Evolutionary conservation across 1,284 basidiomycete genomes (phyloP).

Genomic region (Cryptococcus sp.): DNA sequence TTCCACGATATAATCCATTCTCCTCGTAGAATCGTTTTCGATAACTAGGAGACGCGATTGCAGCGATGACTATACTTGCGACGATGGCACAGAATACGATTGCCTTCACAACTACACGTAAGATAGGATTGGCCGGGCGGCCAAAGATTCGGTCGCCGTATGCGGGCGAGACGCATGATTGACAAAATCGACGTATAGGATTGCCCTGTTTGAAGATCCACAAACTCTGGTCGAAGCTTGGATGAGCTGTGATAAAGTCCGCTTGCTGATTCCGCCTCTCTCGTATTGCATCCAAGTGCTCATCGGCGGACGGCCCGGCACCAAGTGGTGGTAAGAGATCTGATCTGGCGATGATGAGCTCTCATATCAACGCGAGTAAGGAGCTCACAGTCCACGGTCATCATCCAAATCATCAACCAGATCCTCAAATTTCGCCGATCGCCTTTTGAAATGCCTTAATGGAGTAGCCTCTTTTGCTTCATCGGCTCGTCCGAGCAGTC

Average conservation of each 20-base stretch:
- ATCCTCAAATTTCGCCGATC: slow-evolving; percentile 15
- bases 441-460: slow-evolving; percentile 9
- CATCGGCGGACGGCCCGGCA: slow-evolving; percentile 31
- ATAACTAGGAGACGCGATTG: slow-evolving; percentile 80
- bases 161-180: slow-evolving; percentile 75
- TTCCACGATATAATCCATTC: slow-evolving; percentile 59
- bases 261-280: slow-evolving; percentile 77
- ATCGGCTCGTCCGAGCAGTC: slow-evolving; percentile 2
- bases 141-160: slow-evolving; percentile 82
- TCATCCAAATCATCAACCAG: slow-evolving; percentile 26
- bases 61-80: slow-evolving; percentile 77
- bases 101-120: slow-evolving; percentile 70
- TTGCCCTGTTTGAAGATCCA: slow-evolving; percentile 86
- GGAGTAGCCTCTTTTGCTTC: slow-evolving; percentile 6
- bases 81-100: slow-evolving; percentile 72
- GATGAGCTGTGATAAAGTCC: slow-evolving; percentile 83
- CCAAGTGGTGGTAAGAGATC: slow-evolving; percentile 38
- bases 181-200: slow-evolving; percentile 68
- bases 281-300: slow-evolving; percentile 56
- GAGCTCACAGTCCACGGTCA: slow-evolving; percentile 37
- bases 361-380: neutral
- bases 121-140: slow-evolving; percentile 59
- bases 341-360: slow-evolving; percentile 20
- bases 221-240: slow-evolving; percentile 84
- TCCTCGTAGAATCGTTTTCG: slow-evolving; percentile 65